A percentile compares a stretch with the other conserved stretches of the same genome.
These are phyloP conservation scores for Hygrocybe coccinea DNA, from an alignment of 768 basidiomycete species.

Conservation along the genomic window DNA sequence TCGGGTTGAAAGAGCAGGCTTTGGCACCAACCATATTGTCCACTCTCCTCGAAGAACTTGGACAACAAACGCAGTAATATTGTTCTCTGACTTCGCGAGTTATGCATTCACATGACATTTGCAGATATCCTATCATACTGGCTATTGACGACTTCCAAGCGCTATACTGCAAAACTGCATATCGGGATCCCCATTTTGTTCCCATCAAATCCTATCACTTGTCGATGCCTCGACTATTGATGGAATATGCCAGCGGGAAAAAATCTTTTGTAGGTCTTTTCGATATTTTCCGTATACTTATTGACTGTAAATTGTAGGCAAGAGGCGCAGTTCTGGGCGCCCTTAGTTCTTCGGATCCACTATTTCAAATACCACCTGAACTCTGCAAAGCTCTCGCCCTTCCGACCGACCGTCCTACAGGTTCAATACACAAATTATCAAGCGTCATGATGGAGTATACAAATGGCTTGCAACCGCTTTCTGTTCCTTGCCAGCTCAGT, in stretches of 20 bases:
- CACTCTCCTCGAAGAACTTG: slow-evolving; percentile 56
- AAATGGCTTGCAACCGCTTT: slow-evolving; percentile 38
- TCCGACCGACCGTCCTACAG: slow-evolving; percentile 35
- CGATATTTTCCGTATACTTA: neutral
- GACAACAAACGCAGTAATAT: slow-evolving; percentile 58
- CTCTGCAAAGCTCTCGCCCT: slow-evolving; percentile 58
- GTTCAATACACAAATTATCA: slow-evolving; percentile 55
- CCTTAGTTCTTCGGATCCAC: slow-evolving; percentile 55
- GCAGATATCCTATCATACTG: slow-evolving; percentile 70
- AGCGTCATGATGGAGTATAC: slow-evolving; percentile 48
- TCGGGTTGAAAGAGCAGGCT: slow-evolving; percentile 51
- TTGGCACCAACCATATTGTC: slow-evolving; percentile 54
- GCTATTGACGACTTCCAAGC: slow-evolving; percentile 89
- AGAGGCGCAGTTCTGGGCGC: slow-evolving; percentile 73
- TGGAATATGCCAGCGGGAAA: slow-evolving; percentile 75
- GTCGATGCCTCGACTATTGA: slow-evolving; percentile 67
- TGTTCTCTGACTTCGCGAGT: neutral
- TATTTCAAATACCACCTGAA: slow-evolving; percentile 55
- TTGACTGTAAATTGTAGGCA: slow-evolving; percentile 37
- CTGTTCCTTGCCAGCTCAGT: slow-evolving; percentile 53
- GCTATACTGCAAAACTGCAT: slow-evolving; percentile 60
- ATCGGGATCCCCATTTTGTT: slow-evolving; percentile 69
- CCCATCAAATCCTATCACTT: slow-evolving; percentile 72
- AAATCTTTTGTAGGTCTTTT: slow-evolving; percentile 54
- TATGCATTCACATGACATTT: neutral